A percentile compares a stretch with the other conserved stretches of the same genome.
Conservation (phyloP, 2,329 filamentous ascomycete genomes). For the Fusarium sacchari region DNA sequence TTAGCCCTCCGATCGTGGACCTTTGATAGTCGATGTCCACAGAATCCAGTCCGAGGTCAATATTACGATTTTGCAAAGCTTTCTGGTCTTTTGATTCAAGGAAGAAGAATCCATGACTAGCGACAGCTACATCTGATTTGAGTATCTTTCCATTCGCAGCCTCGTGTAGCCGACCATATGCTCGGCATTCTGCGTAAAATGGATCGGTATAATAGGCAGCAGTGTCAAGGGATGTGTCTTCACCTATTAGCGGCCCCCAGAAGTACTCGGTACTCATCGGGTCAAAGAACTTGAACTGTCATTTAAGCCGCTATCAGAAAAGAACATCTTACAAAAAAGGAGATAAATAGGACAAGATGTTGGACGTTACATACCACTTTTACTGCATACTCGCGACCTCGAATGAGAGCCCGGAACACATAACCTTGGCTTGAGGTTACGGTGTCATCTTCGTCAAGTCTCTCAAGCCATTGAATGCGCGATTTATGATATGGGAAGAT, state of each 20-base stretch:
- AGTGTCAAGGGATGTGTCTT: slow-evolving; percentile 15
- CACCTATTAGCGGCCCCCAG: slow-evolving; percentile 28
- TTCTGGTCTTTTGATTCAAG: slow-evolving; percentile 10
- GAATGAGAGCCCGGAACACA: slow-evolving; percentile 30
- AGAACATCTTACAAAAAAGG: neutral
- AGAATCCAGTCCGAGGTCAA: slow-evolving; percentile 16
- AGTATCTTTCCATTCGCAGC: neutral
- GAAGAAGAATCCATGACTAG: slow-evolving; percentile 1
- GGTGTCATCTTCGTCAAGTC: slow-evolving; percentile 13
- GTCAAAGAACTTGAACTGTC: slow-evolving; percentile 34
- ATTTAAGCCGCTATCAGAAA: neutral
- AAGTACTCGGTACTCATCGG: slow-evolving; percentile 23
- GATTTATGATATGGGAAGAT: slow-evolving; percentile 27
- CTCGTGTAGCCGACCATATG: slow-evolving; percentile 30
- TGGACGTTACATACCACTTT: slow-evolving; percentile 20
- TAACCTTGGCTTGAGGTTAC: slow-evolving; percentile 15
- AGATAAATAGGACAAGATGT: neutral
- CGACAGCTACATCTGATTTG: neutral
- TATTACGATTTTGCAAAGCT: neutral
- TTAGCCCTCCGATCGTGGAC: slow-evolving; percentile 14
- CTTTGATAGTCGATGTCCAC: slow-evolving; percentile 18
- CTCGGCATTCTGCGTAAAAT: slow-evolving; percentile 38
- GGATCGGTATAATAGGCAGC: slow-evolving; percentile 38
- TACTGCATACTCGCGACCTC: slow-evolving; percentile 27
- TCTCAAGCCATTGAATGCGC: slow-evolving; percentile 34